Percentiles rank a stretch among this genome's conserved stretches.
Evolutionary conservation across 306 rosid genomes (phyloP).

Genomic region (Cucurbita ficifolia): DNA sequence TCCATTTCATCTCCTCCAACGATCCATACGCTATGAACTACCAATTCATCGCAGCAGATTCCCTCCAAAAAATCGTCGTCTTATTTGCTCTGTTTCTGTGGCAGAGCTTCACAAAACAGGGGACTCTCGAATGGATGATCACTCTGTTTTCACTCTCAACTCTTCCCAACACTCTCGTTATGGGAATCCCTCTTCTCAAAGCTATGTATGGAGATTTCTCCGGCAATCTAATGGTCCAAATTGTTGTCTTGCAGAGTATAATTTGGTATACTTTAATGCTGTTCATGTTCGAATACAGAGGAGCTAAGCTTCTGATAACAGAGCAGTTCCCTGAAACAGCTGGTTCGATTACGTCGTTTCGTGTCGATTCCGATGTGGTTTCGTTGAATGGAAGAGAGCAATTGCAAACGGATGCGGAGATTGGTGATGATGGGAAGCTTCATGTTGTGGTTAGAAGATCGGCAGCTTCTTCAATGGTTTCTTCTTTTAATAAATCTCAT

Average conservation of each 20-base stretch:
- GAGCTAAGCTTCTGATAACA: slow-evolving; percentile 56
- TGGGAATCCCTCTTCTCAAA: slow-evolving; percentile 69
- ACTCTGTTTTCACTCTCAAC: slow-evolving; percentile 78
- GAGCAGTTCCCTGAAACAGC: slow-evolving; percentile 82
- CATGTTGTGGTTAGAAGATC: slow-evolving; percentile 62
- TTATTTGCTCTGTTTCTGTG: slow-evolving; percentile 52
- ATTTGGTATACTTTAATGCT: slow-evolving; percentile 75
- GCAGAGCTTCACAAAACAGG: slow-evolving; percentile 47
- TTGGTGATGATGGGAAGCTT: slow-evolving; percentile 74
- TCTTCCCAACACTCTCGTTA: slow-evolving; percentile 76
- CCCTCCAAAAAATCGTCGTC: slow-evolving; percentile 54
- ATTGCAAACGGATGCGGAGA: slow-evolving; percentile 55
- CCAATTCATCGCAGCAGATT: slow-evolving; percentile 75
- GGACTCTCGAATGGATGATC: slow-evolving; percentile 59
- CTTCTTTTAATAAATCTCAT: slow-evolving; percentile 61
- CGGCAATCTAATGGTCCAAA: slow-evolving; percentile 61
- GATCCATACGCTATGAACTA: slow-evolving; percentile 68
- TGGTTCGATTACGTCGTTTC: slow-evolving; percentile 57
- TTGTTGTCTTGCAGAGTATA: slow-evolving; percentile 77
- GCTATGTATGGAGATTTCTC: slow-evolving; percentile 82
- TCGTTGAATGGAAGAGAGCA: slow-evolving; percentile 64
- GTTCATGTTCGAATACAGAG: slow-evolving; percentile 70
- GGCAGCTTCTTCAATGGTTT: slow-evolving; percentile 43
- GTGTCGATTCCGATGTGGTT: slow-evolving; percentile 63
- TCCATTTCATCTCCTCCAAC: slow-evolving; percentile 71